A percentile compares a stretch with the other conserved stretches of the same genome.
Evolutionary conservation across 257 asterid genomes (phyloP).

Genomic region (Salvia miltiorrhiza): DNA sequence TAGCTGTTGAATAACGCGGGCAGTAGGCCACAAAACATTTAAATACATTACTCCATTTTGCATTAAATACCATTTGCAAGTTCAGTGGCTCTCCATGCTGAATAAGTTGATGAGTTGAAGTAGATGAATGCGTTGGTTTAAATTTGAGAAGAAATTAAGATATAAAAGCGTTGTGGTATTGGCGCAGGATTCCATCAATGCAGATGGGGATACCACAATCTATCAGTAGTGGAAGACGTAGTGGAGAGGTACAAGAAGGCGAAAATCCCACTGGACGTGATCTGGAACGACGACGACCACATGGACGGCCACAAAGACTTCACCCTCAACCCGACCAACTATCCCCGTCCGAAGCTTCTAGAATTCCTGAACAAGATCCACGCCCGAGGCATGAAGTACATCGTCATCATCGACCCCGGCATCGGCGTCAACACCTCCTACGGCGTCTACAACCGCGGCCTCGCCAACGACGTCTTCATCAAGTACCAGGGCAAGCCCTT

Average conservation of each 20-base stretch:
- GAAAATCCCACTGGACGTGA: constrained; percentile 76
- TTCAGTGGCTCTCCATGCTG: neutral
- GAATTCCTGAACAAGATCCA: constrained; percentile 70
- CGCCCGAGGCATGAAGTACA: constrained; percentile 68
- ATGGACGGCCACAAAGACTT: constrained; percentile 83
- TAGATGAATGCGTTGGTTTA: no score
- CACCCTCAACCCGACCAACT: constrained; percentile 66
- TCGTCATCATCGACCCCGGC: constrained; percentile 79
- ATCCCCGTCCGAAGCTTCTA: constrained; percentile 60
- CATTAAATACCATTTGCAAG: neutral
- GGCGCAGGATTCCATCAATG: constrained; percentile 91
- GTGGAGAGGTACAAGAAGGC: constrained; percentile 68
- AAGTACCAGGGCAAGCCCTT: constrained; percentile 69
- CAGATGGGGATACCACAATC: constrained; percentile 81
- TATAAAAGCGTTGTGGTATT: no score
- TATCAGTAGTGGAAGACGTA: constrained; percentile 77
- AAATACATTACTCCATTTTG: neutral
- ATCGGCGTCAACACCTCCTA: constrained; percentile 67
- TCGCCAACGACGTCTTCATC: constrained; percentile 74
- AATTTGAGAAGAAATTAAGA: no score
- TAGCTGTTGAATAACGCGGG: neutral
- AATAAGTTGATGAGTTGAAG: no score
- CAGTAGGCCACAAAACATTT: constrained; percentile 15
- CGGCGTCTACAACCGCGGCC: constrained; percentile 59
- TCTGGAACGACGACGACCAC: constrained; percentile 93